Conservation (phyloP, 805 yeast species). For the Isabelozyma pseudorhagii region DNA sequence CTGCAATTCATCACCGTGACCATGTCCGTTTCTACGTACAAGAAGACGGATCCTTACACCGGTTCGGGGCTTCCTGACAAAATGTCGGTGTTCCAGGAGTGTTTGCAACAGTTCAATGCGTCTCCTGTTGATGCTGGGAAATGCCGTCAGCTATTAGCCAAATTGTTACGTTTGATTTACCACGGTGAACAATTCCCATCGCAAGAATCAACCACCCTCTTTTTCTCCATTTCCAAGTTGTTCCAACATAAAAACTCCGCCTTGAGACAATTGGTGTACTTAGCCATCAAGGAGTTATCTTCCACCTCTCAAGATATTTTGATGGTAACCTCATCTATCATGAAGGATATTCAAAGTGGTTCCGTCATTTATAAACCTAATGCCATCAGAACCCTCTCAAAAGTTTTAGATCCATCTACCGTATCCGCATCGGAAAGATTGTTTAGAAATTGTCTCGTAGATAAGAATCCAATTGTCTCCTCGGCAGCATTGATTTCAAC, state of each 20-base stretch:
- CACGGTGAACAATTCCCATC: constrained; percentile 85
- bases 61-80: constrained; percentile 77
- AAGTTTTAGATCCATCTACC: constrained; percentile 86
- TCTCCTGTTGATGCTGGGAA: constrained; percentile 84
- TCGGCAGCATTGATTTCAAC: constrained; percentile 94
- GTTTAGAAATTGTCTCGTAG: constrained; percentile 90
- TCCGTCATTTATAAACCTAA: constrained; percentile 86
- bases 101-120: constrained; percentile 88
- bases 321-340: constrained; percentile 96
- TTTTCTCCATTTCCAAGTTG: constrained; percentile 89
- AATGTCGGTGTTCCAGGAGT: constrained; percentile 96
- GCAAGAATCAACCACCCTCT: constrained; percentile 86
- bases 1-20: neutral
- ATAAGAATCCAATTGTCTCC: constrained; percentile 79
- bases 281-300: constrained; percentile 90
- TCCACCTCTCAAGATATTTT: constrained; percentile 83
- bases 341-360: constrained; percentile 95
- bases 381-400: constrained; percentile 87
- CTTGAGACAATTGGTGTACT: constrained; percentile 87
- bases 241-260: constrained; percentile 89
- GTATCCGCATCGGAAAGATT: constrained; percentile 92
- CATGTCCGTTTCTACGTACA: constrained; percentile 83
- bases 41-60: constrained; percentile 69
- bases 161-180: constrained; percentile 76
- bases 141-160: constrained; percentile 79